Evolutionary conservation across 257 asterid species (phyloP).

Genomic region (Catharanthus roseus): DNA sequence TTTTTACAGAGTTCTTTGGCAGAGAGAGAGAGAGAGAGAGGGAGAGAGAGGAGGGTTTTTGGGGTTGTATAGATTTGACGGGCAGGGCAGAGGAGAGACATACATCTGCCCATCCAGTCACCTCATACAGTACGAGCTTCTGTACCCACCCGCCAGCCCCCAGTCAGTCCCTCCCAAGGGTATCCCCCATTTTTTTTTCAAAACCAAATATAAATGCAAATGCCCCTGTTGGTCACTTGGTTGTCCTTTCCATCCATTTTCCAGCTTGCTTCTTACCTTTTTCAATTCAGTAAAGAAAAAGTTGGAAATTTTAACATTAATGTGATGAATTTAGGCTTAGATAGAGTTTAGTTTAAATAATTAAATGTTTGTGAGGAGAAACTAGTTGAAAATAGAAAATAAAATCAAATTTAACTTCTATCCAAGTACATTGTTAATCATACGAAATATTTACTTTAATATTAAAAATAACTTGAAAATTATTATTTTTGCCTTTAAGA

Average conservation of each 20-base stretch:
- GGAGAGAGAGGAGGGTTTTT: neutral
- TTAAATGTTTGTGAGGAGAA: too few relatives aligned
- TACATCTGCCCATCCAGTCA: constrained; percentile 53
- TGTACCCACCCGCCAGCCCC: neutral
- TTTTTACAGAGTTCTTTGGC: constrained; percentile 18
- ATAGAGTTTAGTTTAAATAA: too few relatives aligned
- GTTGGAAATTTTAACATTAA: too few relatives aligned
- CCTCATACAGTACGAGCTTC: constrained; percentile 41
- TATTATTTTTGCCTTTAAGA: too few relatives aligned
- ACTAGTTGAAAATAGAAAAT: too few relatives aligned
- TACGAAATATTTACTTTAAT: too few relatives aligned
- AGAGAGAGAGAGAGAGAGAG: neutral
- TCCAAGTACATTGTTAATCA: too few relatives aligned
- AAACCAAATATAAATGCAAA: constrained; percentile 8
- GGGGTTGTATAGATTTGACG: constrained; percentile 43
- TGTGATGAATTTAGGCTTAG: too few relatives aligned
- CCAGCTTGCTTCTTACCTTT: neutral
- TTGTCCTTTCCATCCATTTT: neutral
- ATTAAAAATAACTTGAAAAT: too few relatives aligned
- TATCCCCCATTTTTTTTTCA: constrained; percentile 7
- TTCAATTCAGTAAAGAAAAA: too few relatives aligned
- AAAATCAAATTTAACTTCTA: too few relatives aligned
- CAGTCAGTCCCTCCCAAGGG: neutral
- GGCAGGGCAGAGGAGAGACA: constrained; percentile 24
- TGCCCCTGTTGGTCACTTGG: too few relatives aligned